These are phyloP conservation scores for Cyphellophora attinorum DNA, from an alignment of 2,329 filamentous ascomycete species.

Conservation along the genomic window DNA sequence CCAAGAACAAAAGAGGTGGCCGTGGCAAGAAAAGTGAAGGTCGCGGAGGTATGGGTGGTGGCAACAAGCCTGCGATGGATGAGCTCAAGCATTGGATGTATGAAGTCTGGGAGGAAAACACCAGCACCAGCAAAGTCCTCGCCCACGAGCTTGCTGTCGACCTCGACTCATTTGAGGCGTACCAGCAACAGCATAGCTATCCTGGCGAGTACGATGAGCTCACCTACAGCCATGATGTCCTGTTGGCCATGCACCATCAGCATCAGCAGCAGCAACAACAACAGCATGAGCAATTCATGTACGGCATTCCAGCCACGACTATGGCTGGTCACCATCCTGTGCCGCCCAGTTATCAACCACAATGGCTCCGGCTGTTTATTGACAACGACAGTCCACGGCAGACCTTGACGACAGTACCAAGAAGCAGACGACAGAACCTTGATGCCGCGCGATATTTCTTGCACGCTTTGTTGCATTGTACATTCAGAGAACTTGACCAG, in stretches of 20 bases:
- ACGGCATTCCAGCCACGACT: background rate
- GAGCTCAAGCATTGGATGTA: constrained; percentile 52
- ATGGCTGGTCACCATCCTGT: background rate
- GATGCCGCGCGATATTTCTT: no score
- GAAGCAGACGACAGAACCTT: no score
- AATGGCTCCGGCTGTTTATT: constrained; percentile 18
- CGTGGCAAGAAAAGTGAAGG: constrained; percentile 50
- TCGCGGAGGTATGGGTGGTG: constrained; percentile 52
- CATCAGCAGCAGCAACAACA: no score
- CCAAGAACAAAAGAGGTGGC: constrained; percentile 44
- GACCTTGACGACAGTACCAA: no score
- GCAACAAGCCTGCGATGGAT: constrained; percentile 53
- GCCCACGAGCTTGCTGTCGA: constrained; percentile 10
- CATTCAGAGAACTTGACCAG: no score
- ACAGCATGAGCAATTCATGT: no score
- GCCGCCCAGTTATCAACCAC: no score
- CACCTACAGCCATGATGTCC: no score
- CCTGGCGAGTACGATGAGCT: no score
- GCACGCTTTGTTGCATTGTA: no score
- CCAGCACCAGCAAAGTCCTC: constrained; percentile 14
- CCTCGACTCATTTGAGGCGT: no score
- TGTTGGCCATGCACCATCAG: background rate
- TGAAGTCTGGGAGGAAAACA: constrained; percentile 40
- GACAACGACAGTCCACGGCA: constrained; percentile 6
- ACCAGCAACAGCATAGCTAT: no score